Evolutionary conservation across 1,284 basidiomycete species (phyloP).

Genomic region (Irpex rosettiformis): DNA sequence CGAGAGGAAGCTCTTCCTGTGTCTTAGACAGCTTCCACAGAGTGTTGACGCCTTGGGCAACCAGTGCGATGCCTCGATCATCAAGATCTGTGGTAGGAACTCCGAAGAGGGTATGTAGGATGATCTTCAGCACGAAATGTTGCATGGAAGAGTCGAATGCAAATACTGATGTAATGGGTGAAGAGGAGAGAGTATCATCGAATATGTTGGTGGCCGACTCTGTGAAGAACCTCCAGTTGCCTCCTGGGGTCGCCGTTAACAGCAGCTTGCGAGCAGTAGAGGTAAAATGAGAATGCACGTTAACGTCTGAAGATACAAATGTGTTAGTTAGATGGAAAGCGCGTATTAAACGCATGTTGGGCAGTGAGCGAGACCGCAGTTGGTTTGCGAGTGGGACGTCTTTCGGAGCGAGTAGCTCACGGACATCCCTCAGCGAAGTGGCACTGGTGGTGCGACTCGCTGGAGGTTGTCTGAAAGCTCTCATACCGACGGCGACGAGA

Average conservation of each 20-base stretch:
- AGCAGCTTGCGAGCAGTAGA: conserved; percentile 9
- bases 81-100: conserved; percentile 7
- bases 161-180: not conserved
- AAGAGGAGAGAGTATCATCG: not conserved
- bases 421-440: conserved; percentile 5
- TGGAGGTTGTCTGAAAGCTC: not conserved
- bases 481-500: not conserved
- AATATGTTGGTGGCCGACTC: not conserved
- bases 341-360: conserved; percentile 16
- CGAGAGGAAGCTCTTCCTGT: not conserved
- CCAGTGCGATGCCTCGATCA: conserved; percentile 9
- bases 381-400: not conserved
- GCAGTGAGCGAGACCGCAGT: conserved; percentile 8
- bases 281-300: conserved; percentile 14
- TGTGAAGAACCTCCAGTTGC: conserved; percentile 6
- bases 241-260: not conserved
- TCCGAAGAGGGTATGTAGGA: conserved; percentile 14
- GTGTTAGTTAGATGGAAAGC: conserved; percentile 18
- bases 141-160: conserved; percentile 12
- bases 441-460: not conserved
- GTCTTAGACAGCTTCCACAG: conserved; percentile 18
- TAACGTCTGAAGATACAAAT: conserved; percentile 13
- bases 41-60: conserved; percentile 16
- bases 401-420: conserved; percentile 7
- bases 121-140: conserved; percentile 12